A percentile compares a stretch with the other conserved stretches of the same genome.
These are phyloP conservation scores for Yarrowia sp. DNA, from an alignment of 805 yeast species.

Conservation along the genomic window DNA sequence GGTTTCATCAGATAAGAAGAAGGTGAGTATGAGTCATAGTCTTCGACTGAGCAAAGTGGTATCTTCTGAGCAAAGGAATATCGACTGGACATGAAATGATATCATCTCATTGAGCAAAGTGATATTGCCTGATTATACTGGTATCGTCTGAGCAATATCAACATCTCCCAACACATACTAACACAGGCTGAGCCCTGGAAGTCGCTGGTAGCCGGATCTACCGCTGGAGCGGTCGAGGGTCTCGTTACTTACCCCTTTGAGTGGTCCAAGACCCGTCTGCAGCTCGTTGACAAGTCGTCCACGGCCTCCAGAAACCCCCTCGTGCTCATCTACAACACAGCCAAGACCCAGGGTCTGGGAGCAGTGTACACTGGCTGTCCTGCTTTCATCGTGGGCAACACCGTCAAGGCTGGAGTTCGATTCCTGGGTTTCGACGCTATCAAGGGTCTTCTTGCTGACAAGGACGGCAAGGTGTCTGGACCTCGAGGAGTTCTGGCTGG, in stretches of 20 bases:
- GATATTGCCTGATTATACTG: no score
- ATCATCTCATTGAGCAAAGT: no score
- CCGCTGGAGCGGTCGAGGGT: constrained; percentile 71
- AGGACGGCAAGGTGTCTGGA: constrained; percentile 85
- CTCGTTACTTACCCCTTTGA: constrained; percentile 93
- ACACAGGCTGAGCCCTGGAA: constrained; percentile 47
- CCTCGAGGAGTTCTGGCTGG: constrained; percentile 95
- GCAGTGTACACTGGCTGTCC: constrained; percentile 95
- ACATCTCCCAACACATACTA: background rate
- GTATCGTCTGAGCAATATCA: no score
- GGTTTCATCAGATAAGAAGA: constrained; percentile 5
- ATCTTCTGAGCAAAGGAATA: background rate
- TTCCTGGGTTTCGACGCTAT: constrained; percentile 92
- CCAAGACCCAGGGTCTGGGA: constrained; percentile 76
- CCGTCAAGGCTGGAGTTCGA: constrained; percentile 94
- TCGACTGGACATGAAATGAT: no score
- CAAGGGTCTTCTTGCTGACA: constrained; percentile 77
- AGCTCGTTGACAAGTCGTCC: constrained; percentile 56
- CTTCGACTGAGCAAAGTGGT: no score
- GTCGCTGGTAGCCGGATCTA: constrained; percentile 56
- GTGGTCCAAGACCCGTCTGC: constrained; percentile 93
- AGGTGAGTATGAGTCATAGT: constrained; percentile 32
- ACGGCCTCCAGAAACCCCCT: constrained; percentile 80
- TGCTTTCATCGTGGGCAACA: constrained; percentile 93
- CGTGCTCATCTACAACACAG: constrained; percentile 75